These are phyloP conservation scores for Sutorius eximius DNA, from an alignment of 1,284 basidiomycete species.

Conservation along the genomic window DNA sequence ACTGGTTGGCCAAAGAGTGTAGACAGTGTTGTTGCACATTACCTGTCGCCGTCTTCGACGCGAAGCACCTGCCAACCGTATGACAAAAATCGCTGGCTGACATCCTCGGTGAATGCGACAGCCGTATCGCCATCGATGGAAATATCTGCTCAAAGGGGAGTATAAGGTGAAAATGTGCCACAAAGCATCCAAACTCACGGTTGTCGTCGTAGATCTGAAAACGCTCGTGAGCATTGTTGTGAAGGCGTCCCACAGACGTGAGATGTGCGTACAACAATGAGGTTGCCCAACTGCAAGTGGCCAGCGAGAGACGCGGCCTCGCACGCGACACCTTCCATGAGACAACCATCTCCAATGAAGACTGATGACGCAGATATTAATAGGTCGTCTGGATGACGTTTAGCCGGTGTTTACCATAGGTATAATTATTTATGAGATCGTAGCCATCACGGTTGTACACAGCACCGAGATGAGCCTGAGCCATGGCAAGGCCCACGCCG, in stretches of 20 bases:
- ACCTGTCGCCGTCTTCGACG: constrained; percentile 83
- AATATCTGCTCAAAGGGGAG: constrained; percentile 61
- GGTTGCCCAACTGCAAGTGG: constrained; percentile 90
- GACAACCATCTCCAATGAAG: constrained; percentile 92
- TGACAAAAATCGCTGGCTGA: constrained; percentile 82
- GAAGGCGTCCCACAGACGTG: constrained; percentile 13
- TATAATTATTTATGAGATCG: constrained; percentile 86
- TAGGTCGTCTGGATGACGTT: constrained; percentile 5
- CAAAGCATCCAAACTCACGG: constrained; percentile 47
- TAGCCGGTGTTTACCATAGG: constrained; percentile 59
- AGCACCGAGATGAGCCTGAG: constrained; percentile 86
- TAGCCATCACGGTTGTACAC: constrained; percentile 89
- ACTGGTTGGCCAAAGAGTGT: constrained; percentile 6
- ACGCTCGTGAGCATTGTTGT: constrained; percentile 12
- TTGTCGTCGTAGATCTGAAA: constrained; percentile 85
- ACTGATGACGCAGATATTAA: constrained; percentile 42
- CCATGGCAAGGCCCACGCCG: constrained; percentile 91
- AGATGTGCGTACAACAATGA: constrained; percentile 71
- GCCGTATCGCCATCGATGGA: constrained; percentile 94
- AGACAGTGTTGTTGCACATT: constrained; percentile 23
- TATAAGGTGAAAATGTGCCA: constrained; percentile 1
- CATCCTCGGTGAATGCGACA: constrained; percentile 93
- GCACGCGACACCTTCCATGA: constrained; percentile 92
- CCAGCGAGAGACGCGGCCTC: constrained; percentile 92
- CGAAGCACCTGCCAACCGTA: constrained; percentile 94